Percentiles rank a stretch among this genome's conserved stretches.
phyloP scores from a whole-genome alignment of 2,329 filamentous ascomycete genomes.

The Apiospora saccharicola region DNA sequence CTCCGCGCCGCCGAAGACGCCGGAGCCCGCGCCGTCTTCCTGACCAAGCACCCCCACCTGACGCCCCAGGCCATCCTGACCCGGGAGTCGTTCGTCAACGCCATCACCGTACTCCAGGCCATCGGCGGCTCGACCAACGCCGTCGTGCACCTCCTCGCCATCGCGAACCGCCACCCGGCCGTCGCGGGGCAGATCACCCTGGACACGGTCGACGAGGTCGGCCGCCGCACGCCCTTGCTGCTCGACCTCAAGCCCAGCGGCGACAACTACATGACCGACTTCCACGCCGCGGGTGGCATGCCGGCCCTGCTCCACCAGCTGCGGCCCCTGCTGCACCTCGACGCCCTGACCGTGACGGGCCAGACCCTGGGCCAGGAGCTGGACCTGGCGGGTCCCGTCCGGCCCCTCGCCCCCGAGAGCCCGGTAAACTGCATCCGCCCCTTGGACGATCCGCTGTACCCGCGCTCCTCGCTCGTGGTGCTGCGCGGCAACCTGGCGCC shows the following conservation, averaged over 20 bases:
- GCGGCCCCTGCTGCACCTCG: slow-evolving; percentile 77
- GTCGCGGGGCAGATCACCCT: slow-evolving; percentile 71
- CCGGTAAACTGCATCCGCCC: slow-evolving; percentile 66
- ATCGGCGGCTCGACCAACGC: slow-evolving; percentile 87
- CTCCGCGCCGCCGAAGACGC: slow-evolving; percentile 83
- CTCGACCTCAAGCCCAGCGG: slow-evolving; percentile 88
- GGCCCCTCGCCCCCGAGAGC: slow-evolving; percentile 48
- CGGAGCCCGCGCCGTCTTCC: slow-evolving; percentile 70
- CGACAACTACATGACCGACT: slow-evolving; percentile 87
- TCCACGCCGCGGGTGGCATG: slow-evolving; percentile 89
- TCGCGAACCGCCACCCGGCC: slow-evolving; percentile 75
- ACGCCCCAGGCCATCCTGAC: slow-evolving; percentile 75
- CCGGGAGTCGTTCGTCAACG: slow-evolving; percentile 81
- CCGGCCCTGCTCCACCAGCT: slow-evolving; percentile 81
- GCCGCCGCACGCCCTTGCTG: slow-evolving; percentile 79
- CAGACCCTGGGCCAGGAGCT: slow-evolving; percentile 84
- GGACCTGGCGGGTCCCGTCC: slow-evolving; percentile 67
- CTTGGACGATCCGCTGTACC: slow-evolving; percentile 70
- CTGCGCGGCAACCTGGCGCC: slow-evolving; percentile 85
- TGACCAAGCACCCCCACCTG: slow-evolving; percentile 69
- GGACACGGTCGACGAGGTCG: slow-evolving; percentile 81
- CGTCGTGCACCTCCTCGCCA: slow-evolving; percentile 85
- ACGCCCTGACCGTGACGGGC: slow-evolving; percentile 83
- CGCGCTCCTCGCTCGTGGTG: slow-evolving; percentile 81
- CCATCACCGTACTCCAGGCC: slow-evolving; percentile 85